phyloP scores from a whole-genome alignment of 1,284 basidiomycete genomes.

The Heterobasidion parviporum region DNA sequence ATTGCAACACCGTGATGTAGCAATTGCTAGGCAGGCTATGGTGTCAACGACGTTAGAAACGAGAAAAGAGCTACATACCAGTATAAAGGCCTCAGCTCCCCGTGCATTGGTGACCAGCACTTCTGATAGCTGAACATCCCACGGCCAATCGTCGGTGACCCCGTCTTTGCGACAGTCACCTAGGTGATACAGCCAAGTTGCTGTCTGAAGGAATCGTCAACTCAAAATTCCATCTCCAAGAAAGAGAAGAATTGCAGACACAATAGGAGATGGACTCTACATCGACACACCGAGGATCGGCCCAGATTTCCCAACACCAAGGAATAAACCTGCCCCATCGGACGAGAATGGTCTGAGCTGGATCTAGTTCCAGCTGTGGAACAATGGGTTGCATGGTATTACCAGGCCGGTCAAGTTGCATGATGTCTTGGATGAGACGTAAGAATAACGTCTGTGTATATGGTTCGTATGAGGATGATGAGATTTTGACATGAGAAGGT shows the following conservation, averaged over 20 bases:
- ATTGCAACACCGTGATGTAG: constrained; percentile 2
- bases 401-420: constrained; percentile 19
- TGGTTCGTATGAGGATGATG: constrained; percentile 30
- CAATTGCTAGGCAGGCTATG: constrained; percentile 7
- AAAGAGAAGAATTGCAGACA: constrained; percentile 28
- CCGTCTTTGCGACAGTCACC: constrained; percentile 3
- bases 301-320: constrained; percentile 62
- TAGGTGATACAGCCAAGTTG: constrained; percentile 38
- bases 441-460: constrained; percentile 36
- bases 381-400: constrained; percentile 11
- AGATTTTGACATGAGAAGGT: not conserved
- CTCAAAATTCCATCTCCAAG: not conserved
- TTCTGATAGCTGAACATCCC: constrained; percentile 4
- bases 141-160: not conserved
- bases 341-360: constrained; percentile 38
- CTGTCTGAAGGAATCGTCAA: constrained; percentile 30
- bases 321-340: constrained; percentile 43
- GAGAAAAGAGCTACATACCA: constrained; percentile 4
- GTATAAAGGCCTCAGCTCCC: constrained; percentile 4
- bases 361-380: constrained; percentile 28
- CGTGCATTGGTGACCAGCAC: constrained; percentile 1
- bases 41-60: not conserved
- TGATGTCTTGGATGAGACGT: constrained; percentile 32
- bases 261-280: constrained; percentile 39
- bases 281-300: constrained; percentile 39